Base-by-base conservation (phyloP, 106 monocot species). In the Allium sativum region DNA sequence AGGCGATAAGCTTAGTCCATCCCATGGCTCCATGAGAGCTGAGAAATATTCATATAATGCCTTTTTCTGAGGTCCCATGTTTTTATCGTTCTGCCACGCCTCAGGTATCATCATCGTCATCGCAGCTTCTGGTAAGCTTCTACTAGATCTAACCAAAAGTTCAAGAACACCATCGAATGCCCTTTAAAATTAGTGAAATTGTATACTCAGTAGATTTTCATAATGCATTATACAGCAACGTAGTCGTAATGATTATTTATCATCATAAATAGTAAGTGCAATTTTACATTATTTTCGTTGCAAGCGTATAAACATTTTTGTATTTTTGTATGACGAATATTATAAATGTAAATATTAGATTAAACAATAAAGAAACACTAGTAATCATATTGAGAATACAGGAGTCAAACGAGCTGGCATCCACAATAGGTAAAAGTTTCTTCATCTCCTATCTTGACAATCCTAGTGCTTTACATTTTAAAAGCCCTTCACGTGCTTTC, bases 71-170 rank as follows among this genome's bases (percentile, higher is more conserved):
- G 98, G 76, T 55, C 92, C 92, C 88, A 98, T 98, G 69, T 98
- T 98, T 44, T 67, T 68, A 65, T 98, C 92, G 74, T 98, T 98
- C 68, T 98, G 98, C 98, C 98, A 98, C 45, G 98, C 98, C 65
- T 98, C 98, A 43, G 98, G 98, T 61, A 98, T 98, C 92, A 98
- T 92, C 98, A 98, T 98, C n/a, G n/a, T n/a, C 88, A 98, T 98
- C 21, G 92, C 74, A 65, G 88, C 98, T 83, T 98, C 98, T 52
- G 98, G 98, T 16, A 98, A 80, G 66, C 82, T 82, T 71, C 98
- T 72, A 45, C 98, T 92, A 80, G 92, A 84, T 65, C 98, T 72
- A 66, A 98, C 78, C 58, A 98, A 61, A 62, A 98, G 85, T 62
- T 98, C 98, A 69, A 98, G 98, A 56, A 85, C 85, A 69, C 91